Evolutionary conservation across 768 basidiomycete species (phyloP).

Genomic region (Amanita exitialis): DNA sequence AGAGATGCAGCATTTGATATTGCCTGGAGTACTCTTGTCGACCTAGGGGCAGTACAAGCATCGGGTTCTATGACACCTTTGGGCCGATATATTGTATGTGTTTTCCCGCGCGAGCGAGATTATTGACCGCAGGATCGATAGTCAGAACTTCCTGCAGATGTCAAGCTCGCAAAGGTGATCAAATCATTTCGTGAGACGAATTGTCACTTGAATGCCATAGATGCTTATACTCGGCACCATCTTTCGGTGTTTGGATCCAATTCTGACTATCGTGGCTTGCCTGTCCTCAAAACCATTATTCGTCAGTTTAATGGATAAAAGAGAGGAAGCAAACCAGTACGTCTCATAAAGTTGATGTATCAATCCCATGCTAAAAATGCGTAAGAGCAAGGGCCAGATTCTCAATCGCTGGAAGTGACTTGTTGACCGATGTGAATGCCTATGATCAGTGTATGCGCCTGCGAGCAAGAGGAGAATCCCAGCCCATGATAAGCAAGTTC

Average conservation of each 20-base stretch:
- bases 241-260: conserved; percentile 75
- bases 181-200: background rate
- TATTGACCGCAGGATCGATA: conserved; percentile 17
- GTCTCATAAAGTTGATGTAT: conserved; percentile 9
- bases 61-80: conserved; percentile 66
- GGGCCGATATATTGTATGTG: conserved; percentile 64
- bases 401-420: conserved; percentile 63
- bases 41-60: conserved; percentile 68
- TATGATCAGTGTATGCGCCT: conserved; percentile 55
- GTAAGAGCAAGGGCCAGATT: conserved; percentile 67
- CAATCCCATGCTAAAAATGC: background rate
- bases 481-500: conserved; percentile 39
- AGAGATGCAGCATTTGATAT: conserved; percentile 62
- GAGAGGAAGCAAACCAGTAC: conserved; percentile 70
- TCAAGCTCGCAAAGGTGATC: conserved; percentile 73
- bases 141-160: conserved; percentile 82
- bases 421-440: conserved; percentile 73
- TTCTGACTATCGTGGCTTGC: conserved; percentile 73
- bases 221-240: conserved; percentile 83
- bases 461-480: conserved; percentile 38
- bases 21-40: conserved; percentile 63
- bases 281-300: conserved; percentile 88
- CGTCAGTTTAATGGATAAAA: conserved; percentile 68
- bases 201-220: conserved; percentile 23
- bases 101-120: background rate